Evolutionary conservation across 2,329 filamentous ascomycete species (phyloP).

Genomic region (Ceratocystis albifundus): DNA sequence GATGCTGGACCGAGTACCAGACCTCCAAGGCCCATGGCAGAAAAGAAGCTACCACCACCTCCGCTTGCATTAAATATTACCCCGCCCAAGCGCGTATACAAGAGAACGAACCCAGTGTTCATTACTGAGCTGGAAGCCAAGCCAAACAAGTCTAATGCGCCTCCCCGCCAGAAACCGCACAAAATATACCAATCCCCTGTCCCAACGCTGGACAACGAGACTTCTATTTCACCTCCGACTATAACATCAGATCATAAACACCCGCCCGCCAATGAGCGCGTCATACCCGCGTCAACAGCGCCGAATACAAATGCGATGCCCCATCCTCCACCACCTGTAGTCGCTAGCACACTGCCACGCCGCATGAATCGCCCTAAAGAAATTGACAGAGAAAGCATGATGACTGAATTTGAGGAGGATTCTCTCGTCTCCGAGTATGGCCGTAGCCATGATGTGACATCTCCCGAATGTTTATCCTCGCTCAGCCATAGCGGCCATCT

Average conservation of each 20-base stretch:
- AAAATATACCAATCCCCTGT: neutral
- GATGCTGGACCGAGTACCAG: neutral
- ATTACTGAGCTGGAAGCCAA: neutral
- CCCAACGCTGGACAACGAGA: neutral
- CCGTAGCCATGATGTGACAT: conserved; percentile 34
- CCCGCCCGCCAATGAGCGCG: neutral
- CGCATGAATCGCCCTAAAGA: conserved; percentile 16
- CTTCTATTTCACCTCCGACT: neutral
- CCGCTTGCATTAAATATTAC: conserved; percentile 12
- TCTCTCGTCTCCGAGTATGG: conserved; percentile 27
- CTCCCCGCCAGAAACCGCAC: neutral
- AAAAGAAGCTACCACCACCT: conserved; percentile 15
- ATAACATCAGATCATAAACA: neutral
- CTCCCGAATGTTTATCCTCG: conserved; percentile 44
- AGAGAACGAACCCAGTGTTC: neutral
- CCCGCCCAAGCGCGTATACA: neutral
- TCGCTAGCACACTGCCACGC: neutral
- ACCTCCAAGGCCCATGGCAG: neutral
- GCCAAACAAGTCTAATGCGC: neutral
- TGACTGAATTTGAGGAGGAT: conserved; percentile 45
- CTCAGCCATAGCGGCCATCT: conserved; percentile 28
- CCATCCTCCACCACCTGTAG: neutral
- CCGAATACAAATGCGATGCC: neutral
- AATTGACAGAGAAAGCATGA: conserved; percentile 34
- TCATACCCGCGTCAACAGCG: neutral